Evolutionary conservation across 2,329 filamentous ascomycete genomes (phyloP).

Genomic region (Fusarium sp.): DNA sequence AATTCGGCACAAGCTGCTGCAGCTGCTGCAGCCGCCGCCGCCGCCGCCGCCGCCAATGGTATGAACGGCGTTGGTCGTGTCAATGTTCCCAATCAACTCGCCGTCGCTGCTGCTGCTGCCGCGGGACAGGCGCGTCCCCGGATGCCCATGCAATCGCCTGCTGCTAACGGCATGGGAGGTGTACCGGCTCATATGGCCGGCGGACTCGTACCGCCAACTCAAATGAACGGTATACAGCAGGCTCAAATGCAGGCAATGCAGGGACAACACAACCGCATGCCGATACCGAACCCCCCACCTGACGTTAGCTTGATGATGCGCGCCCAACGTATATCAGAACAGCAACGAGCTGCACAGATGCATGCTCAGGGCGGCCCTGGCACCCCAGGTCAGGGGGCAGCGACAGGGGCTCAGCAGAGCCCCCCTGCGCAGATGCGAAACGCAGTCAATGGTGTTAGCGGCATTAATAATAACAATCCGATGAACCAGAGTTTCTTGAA

Average conservation of each 20-base stretch:
- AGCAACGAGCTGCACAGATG: constrained; percentile 66
- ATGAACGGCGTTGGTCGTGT: constrained; percentile 51
- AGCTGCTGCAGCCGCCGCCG: constrained; percentile 35
- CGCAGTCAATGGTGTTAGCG: constrained; percentile 44
- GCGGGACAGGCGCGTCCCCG: constrained; percentile 61
- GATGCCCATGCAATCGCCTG: constrained; percentile 65
- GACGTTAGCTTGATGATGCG: constrained; percentile 70
- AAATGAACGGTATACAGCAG: constrained; percentile 74
- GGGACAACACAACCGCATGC: constrained; percentile 70
- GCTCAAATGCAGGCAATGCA: constrained; percentile 73
- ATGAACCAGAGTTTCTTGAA: constrained; percentile 64
- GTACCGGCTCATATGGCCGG: constrained; percentile 62
- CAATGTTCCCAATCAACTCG: constrained; percentile 58
- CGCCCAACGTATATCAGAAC: constrained; percentile 73
- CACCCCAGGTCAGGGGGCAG: constrained; percentile 47
- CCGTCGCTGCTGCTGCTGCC: constrained; percentile 55
- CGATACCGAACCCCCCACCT: constrained; percentile 55
- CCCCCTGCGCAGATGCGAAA: constrained; percentile 58
- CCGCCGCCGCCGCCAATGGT: constrained; percentile 45
- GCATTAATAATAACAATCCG: constrained; percentile 53
- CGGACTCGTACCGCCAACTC: constrained; percentile 64
- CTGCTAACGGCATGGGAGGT: constrained; percentile 62
- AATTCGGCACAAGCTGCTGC: constrained; percentile 45
- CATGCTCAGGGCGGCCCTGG: constrained; percentile 52
- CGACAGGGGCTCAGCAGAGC: constrained; percentile 50